Base-by-base conservation (phyloP, 148 eudicot genomes). In the Camellia sinensis region DNA sequence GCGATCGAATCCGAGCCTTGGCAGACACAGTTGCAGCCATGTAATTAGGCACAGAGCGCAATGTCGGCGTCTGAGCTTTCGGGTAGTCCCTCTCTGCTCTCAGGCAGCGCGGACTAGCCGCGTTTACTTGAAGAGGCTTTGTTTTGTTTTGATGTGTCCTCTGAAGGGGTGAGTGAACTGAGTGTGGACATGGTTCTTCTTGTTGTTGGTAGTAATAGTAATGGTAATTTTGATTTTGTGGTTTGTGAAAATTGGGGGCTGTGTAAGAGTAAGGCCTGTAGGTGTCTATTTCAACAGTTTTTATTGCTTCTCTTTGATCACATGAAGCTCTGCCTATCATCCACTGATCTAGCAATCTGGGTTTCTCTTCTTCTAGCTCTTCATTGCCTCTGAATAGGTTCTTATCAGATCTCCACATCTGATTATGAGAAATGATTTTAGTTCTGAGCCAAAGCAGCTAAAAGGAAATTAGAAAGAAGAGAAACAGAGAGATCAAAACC, bases 1-100 rank as follows among this genome's bases (percentile, higher is more conserved):
- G 85, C 4, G 96, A 89, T 59, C 94, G 78, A 48, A 71, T 71
- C 75, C 96, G 83, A 69, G 98, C 96, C 84, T 78, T 88, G n/a
- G 98, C 87, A 5, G 98, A 90, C 63, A 78, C 93, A 40, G 98
- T 94, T 22, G 91, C 86, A 40, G 86, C 94, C 98, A 94, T 94
- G 82, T 94, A 94, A 77, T 87, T 90, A 1, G 98, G 98, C 79
- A 73, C 8, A 46, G 83, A 78, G 14, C 85, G 64, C 19, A 83
- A 40, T 78, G 71, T 83, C 15, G 90, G 87, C 21, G 91, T 83
- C 74, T 82, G 87, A 1, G 88, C 83, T 82, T 59, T 82, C 3
- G 17, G 46, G 52, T 78, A 83, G 65, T 29, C 71, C 22, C 85
- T 57, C 19, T 84, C 89, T 19, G 57, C 85, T 85, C 85, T 74